Evolutionary conservation across 2,329 filamentous ascomycete genomes (phyloP), one percentile per base, ranked within the genome.

Genomic region (Paraphoma chrysanthemicola): DNA sequence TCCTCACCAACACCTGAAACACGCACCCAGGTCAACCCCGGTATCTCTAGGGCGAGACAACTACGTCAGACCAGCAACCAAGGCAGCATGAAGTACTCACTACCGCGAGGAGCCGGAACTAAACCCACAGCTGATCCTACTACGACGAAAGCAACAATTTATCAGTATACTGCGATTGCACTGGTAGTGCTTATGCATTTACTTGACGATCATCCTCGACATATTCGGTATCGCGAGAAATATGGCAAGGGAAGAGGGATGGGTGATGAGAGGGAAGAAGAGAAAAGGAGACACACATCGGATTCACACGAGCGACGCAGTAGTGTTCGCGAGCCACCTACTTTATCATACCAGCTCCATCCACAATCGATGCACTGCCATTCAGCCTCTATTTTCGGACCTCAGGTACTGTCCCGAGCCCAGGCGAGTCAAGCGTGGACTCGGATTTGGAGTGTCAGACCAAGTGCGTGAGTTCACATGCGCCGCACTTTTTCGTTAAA

Each of bases 61-160:
- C 9, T 36, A 36, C 33, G 33, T 36, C 33, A 36, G 33, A 10
- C 33, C 14, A 36, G 10, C 9, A 14, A 36, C 33, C 33, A 3
- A 50, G 48, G 23, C n/a, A 48, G n/a, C 36, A 42, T 49, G 36
- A 49, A 41, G 33, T 12, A 39, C 36, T 16, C 36, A 50, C 16
- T 10, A 10, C 33, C n/a, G 12, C 38, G 4, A 16, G 2, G 18
- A 43, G 16, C 33, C 36, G 30, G 14, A 14, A 33, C 41, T 11
- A 44, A 30, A 44, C 38, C 29, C 10, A 8, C 17, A 14, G 39
- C 17, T 7, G 23, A 44, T 9, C 48, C 23, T n/a, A 16, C 41
- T 5, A n/a, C 30, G 8, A 44, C 41, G 11, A 36, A 38, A 23
- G 39, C 42, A 9, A 44, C 48, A 23, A 16, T 51, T 4, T 51